Conservation (phyloP, 2,329 filamentous ascomycete genomes). For the Apiospora kogelbergensis region DNA sequence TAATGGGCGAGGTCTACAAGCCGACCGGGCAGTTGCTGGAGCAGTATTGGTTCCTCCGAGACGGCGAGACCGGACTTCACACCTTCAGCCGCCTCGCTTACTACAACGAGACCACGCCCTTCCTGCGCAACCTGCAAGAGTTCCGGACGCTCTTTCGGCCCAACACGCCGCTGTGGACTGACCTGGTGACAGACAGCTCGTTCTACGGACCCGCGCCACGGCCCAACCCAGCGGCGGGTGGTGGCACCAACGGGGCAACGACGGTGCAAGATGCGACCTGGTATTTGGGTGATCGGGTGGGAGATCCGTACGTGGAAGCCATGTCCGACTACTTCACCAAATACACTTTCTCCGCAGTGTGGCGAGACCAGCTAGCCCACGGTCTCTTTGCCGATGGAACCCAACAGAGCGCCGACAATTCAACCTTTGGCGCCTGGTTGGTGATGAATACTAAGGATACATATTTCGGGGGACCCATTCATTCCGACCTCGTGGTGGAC, state of each 20-base stretch:
- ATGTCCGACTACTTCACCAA: constrained; percentile 66
- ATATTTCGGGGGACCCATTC: constrained; percentile 60
- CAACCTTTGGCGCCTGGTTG: constrained; percentile 60
- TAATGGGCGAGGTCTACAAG: constrained; percentile 59
- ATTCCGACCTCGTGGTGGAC: constrained; percentile 63
- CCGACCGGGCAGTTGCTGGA: constrained; percentile 59
- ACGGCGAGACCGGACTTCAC: constrained; percentile 63
- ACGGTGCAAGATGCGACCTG: constrained; percentile 59
- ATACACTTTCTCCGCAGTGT: constrained; percentile 60
- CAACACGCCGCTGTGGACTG: constrained; percentile 60
- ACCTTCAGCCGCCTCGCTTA: constrained; percentile 61
- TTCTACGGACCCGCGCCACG: constrained; percentile 49
- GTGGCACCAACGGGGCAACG: constrained; percentile 46
- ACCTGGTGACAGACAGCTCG: constrained; percentile 57
- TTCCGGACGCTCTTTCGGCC: constrained; percentile 62
- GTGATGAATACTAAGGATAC: constrained; percentile 65
- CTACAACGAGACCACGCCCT: constrained; percentile 55
- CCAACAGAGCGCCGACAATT: constrained; percentile 44
- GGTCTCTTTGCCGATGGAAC: constrained; percentile 54
- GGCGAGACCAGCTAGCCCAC: constrained; percentile 58
- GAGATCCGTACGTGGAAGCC: constrained; percentile 55
- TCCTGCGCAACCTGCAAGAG: constrained; percentile 59
- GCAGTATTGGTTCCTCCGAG: constrained; percentile 65
- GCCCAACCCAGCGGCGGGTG: constrained; percentile 40
- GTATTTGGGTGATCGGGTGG: constrained; percentile 54